phyloP scores from a whole-genome alignment of 805 yeast species.

The Candida peoriensis region DNA sequence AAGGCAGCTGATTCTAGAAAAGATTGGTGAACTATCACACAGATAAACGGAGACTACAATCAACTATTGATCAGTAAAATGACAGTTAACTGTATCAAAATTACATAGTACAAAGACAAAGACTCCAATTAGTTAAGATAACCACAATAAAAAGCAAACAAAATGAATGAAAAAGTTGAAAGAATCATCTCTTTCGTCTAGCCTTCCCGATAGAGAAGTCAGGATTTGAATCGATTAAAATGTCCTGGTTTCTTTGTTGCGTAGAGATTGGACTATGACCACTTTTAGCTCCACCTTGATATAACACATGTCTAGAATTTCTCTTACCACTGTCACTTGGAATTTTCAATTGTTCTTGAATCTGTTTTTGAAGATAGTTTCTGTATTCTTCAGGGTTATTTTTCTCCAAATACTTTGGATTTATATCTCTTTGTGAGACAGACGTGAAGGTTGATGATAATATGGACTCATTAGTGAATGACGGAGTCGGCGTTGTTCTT shows the following conservation, averaged over 20 bases:
- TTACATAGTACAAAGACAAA: too few relatives aligned
- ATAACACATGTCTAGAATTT: not conserved
- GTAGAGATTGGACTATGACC: not conserved
- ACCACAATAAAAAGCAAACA: too few relatives aligned
- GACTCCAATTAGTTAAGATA: too few relatives aligned
- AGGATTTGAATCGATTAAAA: slow-evolving; percentile 3
- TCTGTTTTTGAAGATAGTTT: slow-evolving; percentile 5
- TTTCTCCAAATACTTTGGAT: slow-evolving; percentile 44
- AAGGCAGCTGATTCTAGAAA: too few relatives aligned
- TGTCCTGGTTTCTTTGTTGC: not conserved
- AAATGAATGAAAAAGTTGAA: too few relatives aligned
- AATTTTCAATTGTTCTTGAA: slow-evolving; percentile 2
- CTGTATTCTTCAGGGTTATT: slow-evolving; percentile 19
- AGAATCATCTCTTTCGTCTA: slow-evolving; percentile 1
- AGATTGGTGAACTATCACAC: too few relatives aligned
- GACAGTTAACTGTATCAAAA: too few relatives aligned
- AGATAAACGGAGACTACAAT: too few relatives aligned
- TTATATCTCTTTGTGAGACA: slow-evolving; percentile 70
- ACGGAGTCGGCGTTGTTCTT: slow-evolving; percentile 25
- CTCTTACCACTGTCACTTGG: not conserved
- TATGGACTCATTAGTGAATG: slow-evolving; percentile 28
- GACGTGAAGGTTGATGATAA: slow-evolving; percentile 62
- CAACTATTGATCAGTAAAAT: too few relatives aligned
- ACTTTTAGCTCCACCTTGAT: too few relatives aligned
- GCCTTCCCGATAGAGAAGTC: slow-evolving; percentile 3